phyloP scores from a whole-genome alignment of 371 early-diverging fungal species.

The Circinella minor region DNA sequence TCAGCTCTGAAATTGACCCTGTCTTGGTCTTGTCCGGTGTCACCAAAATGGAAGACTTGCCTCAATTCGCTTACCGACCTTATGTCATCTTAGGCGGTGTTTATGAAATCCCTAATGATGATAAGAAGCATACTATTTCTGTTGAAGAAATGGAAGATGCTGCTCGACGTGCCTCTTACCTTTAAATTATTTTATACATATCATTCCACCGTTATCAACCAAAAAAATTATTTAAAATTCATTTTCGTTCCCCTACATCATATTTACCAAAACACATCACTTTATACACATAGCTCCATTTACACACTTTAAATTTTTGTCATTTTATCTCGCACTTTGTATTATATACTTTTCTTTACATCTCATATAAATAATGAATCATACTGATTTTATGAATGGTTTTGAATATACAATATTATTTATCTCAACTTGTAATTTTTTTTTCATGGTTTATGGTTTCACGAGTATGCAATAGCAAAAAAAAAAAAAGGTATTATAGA shows the following conservation, averaged over 20 bases:
- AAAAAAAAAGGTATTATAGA: too few relatives aligned
- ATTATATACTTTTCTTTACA: background rate
- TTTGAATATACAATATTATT: background rate
- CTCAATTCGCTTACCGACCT: constrained; percentile 62
- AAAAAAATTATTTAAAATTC: too few relatives aligned
- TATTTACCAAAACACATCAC: too few relatives aligned
- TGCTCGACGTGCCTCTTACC: constrained; percentile 33
- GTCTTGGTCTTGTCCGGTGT: constrained; percentile 70
- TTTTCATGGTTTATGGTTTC: background rate
- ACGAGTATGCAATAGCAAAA: background rate
- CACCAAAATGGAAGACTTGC: constrained; percentile 55
- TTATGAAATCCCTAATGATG: constrained; percentile 60
- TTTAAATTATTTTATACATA: background rate
- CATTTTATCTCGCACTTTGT: background rate
- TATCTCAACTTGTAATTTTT: background rate
- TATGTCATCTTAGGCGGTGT: constrained; percentile 65
- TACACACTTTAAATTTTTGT: background rate
- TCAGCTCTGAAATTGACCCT: constrained; percentile 64
- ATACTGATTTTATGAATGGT: background rate
- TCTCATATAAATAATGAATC: constrained; percentile 4
- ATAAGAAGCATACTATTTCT: constrained; percentile 42
- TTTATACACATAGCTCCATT: background rate
- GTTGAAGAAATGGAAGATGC: constrained; percentile 50
- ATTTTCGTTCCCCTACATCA: too few relatives aligned
- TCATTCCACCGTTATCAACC: background rate